phyloP scores from a whole-genome alignment of 2,329 filamentous ascomycete species.

The Clonostachys byssicola region DNA sequence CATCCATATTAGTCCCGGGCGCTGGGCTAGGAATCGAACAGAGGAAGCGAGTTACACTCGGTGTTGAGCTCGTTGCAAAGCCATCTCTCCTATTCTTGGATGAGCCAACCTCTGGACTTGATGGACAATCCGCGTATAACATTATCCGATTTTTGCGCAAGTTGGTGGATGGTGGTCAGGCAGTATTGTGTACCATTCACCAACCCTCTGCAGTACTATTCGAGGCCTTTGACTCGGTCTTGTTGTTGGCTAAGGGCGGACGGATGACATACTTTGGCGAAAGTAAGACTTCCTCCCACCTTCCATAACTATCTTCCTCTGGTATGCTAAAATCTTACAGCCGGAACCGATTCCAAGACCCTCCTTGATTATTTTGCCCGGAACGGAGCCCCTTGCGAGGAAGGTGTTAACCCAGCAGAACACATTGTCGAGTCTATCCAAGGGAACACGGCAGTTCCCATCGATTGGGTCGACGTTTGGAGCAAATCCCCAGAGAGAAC shows the following conservation, averaged over 20 bases:
- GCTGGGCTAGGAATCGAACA: constrained; percentile 44
- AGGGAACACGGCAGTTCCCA: constrained; percentile 36
- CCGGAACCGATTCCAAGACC: constrained; percentile 4
- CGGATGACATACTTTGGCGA: constrained; percentile 7
- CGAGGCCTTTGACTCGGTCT: constrained; percentile 5
- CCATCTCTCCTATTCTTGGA: constrained; percentile 64
- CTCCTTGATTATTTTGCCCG: constrained; percentile 39
- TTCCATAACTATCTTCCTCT: background rate
- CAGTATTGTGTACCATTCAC: constrained; percentile 57
- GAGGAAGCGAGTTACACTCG: constrained; percentile 63
- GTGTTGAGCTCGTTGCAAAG: constrained; percentile 65
- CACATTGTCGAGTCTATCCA: constrained; percentile 38
- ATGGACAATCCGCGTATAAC: constrained; percentile 22
- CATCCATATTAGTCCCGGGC: constrained; percentile 27
- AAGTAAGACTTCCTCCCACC: background rate
- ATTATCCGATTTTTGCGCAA: constrained; percentile 32
- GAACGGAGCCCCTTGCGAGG: constrained; percentile 36
- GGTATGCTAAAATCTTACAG: background rate
- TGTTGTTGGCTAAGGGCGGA: constrained; percentile 7
- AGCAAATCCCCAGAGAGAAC: constrained; percentile 50
- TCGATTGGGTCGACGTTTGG: constrained; percentile 50
- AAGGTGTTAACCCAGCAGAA: constrained; percentile 33
- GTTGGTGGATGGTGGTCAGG: constrained; percentile 56
- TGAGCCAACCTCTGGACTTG: constrained; percentile 51
- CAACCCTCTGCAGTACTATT: constrained; percentile 41